Evolutionary conservation across 1,284 basidiomycete genomes (phyloP), one percentile per base, ranked within the genome.

Genomic region (Bjerkandera adusta): DNA sequence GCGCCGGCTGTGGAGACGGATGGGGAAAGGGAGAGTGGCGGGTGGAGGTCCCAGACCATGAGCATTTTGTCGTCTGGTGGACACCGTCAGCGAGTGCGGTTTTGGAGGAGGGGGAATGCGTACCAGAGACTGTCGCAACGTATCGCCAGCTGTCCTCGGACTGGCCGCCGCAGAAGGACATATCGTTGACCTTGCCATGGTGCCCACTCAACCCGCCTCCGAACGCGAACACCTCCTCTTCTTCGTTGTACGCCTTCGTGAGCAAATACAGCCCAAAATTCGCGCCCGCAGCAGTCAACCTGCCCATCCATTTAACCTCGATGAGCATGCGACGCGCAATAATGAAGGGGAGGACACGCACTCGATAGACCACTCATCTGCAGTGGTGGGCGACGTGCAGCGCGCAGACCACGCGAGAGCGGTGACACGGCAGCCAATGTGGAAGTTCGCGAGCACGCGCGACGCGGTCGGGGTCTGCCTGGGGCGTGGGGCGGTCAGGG

Each of bases 21-120:
- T 38, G 20, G 21, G 38, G 16, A 13, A 11, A 26, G 15, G 30
- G 27, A 21, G 12, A 29, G 3, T 13, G 30, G 10, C 10, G 45
- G 46, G 57, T 77, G 69, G 15, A 91, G 74, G 62, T 91, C 85
- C 88, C 88, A 91, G 12, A 91, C 79, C 77, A 90, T 84, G 38
- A 90, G 72, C 73, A 83, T 84, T 59, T 81, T 85, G 66, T 90
- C 87, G 55, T 89, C 87, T 89, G 50, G 26, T 18, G 21, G 32
- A 36, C 12, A 21, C 5, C 26, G 16, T 25, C 6, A 25, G 25
- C 29, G 40, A 15, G 20, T 26, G 34, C 11, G 13, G 8, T 5
- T 20, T 12, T 10, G 21, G 6, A 43, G n/a, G 36, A 20, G 37
- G 5, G 27, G 35, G 36, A 29, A 30, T 11, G 62, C 70, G 50